Evolutionary conservation across 139 green algal species (phyloP).

Genomic region (Axilococcus clingmanii): DNA sequence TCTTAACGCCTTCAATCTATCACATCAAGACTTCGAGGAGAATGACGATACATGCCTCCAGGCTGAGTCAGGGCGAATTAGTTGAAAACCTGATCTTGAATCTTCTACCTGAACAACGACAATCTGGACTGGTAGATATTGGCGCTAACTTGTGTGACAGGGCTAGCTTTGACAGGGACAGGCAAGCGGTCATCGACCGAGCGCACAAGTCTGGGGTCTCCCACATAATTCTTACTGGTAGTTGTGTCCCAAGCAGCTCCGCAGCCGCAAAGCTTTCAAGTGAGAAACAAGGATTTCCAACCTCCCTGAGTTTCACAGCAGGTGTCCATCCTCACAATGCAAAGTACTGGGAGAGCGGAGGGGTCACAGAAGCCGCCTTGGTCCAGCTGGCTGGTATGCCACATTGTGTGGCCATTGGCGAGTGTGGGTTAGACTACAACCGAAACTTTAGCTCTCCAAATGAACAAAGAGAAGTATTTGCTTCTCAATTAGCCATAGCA

Average conservation of each 20-base stretch:
- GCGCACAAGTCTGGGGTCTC: conserved; percentile 24
- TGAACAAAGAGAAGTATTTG: conserved; percentile 58
- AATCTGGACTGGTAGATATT: too few relatives aligned
- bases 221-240: conserved; percentile 53
- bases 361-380: conserved; percentile 32
- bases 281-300: too few relatives aligned
- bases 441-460: conserved; percentile 59
- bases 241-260: conserved; percentile 23
- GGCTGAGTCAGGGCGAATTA: too few relatives aligned
- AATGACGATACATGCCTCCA: too few relatives aligned
- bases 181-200: too few relatives aligned
- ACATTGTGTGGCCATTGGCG: conserved; percentile 47
- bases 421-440: conserved; percentile 75
- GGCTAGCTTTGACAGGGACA: too few relatives aligned
- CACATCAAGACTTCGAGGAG: too few relatives aligned
- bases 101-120: too few relatives aligned
- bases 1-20: too few relatives aligned
- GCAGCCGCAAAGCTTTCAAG: conserved; percentile 23
- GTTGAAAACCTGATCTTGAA: too few relatives aligned
- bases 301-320: conserved; percentile 64
- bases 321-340: conserved; percentile 69
- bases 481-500: conserved; percentile 46
- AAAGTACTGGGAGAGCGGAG: conserved; percentile 53
- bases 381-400: conserved; percentile 27
- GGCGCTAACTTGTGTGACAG: too few relatives aligned